Evolutionary conservation across 495 filamentous ascomycete species (phyloP).

Genomic region (Usnea hakonensis): DNA sequence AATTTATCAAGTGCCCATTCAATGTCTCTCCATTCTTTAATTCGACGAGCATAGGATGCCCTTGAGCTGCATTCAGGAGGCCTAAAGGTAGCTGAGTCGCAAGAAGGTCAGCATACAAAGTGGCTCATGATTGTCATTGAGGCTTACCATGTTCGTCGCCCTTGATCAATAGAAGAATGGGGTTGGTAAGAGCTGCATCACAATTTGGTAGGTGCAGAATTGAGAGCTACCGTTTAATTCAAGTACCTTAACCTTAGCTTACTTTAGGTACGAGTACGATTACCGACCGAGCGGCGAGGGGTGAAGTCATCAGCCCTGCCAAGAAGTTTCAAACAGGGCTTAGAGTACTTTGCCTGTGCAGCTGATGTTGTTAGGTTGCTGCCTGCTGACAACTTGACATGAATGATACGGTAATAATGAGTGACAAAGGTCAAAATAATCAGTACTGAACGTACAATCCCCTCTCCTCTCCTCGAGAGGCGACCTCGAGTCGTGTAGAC

Average conservation of each 20-base stretch:
- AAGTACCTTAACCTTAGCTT: too few species aligned
- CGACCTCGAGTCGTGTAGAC: conserved; percentile 17
- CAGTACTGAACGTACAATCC: too few species aligned
- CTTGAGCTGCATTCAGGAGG: conserved; percentile 88
- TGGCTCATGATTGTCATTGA: too few species aligned
- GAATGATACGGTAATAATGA: too few species aligned
- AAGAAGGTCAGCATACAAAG: background rate
- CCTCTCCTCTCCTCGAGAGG: conserved; percentile 8
- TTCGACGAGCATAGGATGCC: conserved; percentile 98
- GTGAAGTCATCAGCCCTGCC: conserved; percentile 1
- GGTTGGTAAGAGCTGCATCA: too few species aligned
- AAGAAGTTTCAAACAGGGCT: background rate
- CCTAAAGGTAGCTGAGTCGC: conserved; percentile 74
- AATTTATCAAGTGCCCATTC: conserved; percentile 90
- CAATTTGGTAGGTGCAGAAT: too few species aligned
- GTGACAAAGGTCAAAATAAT: too few species aligned
- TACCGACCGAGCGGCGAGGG: too few species aligned
- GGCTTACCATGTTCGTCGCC: too few species aligned
- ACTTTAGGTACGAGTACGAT: too few species aligned
- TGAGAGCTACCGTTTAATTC: background rate
- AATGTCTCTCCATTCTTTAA: conserved; percentile 98
- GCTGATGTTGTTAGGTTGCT: background rate
- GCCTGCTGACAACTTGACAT: background rate
- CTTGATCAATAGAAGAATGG: too few species aligned
- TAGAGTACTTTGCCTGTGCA: background rate